Evolutionary conservation across 805 yeast genomes (phyloP).

Genomic region (Ogataea philodendri): DNA sequence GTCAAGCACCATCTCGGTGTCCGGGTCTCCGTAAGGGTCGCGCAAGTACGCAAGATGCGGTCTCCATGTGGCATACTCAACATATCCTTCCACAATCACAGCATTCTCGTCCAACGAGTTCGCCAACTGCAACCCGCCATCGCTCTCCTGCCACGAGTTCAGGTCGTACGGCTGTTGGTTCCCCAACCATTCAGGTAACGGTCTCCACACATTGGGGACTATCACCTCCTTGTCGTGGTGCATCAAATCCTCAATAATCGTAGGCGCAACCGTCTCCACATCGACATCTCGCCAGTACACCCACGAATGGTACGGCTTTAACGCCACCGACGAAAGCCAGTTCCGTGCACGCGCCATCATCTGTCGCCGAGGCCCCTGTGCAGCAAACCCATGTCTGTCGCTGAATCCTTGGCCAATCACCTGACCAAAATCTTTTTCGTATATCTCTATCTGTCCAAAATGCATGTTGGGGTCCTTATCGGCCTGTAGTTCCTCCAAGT

Average conservation of each 20-base stretch:
- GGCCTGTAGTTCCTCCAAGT: conserved; percentile 61
- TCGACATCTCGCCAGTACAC: conserved; percentile 98
- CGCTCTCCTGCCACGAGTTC: conserved; percentile 84
- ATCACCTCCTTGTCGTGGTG: conserved; percentile 86
- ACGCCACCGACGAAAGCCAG: conserved; percentile 84
- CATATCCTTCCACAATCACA: conserved; percentile 95
- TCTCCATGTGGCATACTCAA: conserved; percentile 97
- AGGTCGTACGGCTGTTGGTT: conserved; percentile 82
- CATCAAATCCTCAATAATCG: conserved; percentile 89
- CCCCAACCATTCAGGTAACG: conserved; percentile 82
- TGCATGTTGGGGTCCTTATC: conserved; percentile 59
- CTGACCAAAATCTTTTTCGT: conserved; percentile 91
- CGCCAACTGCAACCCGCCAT: conserved; percentile 78
- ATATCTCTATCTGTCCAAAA: conserved; percentile 84
- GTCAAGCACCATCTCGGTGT: conserved; percentile 87
- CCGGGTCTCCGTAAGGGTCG: conserved; percentile 93
- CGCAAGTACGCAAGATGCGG: conserved; percentile 93
- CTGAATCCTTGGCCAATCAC: conserved; percentile 88
- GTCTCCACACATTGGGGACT: conserved; percentile 94
- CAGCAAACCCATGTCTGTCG: conserved; percentile 93
- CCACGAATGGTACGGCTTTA: conserved; percentile 91
- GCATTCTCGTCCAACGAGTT: conserved; percentile 83
- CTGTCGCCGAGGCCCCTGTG: conserved; percentile 93
- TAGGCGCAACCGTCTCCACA: conserved; percentile 84
- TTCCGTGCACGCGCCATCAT: conserved; percentile 95